A percentile compares a stretch with the other conserved stretches of the same genome.
Conservation (phyloP, 805 yeast genomes). For the Metschnikowia santaceciliae region DNA sequence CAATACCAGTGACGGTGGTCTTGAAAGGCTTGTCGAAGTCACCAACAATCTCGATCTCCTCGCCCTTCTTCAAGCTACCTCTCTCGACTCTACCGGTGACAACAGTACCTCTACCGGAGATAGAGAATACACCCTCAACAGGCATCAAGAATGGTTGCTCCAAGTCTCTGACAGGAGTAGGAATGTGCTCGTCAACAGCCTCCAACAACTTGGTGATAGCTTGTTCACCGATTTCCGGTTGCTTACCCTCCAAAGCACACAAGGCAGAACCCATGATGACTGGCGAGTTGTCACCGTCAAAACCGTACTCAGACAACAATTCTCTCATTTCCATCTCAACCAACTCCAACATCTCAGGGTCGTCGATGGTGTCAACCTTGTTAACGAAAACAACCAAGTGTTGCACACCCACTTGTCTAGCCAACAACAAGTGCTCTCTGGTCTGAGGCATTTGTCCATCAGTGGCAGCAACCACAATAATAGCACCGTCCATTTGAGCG, state of each 20-base stretch:
- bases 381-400: slow-evolving; percentile 95
- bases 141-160: slow-evolving; percentile 97
- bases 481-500: slow-evolving; percentile 99
- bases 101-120: slow-evolving; percentile 99
- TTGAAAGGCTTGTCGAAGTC: slow-evolving; percentile 79
- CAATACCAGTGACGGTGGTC: slow-evolving; percentile 96
- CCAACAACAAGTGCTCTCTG: slow-evolving; percentile 95
- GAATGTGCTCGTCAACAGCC: slow-evolving; percentile 91
- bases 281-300: slow-evolving; percentile 97
- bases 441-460: slow-evolving; percentile 99
- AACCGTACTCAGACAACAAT: slow-evolving; percentile 82
- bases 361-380: slow-evolving; percentile 97
- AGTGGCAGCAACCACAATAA: slow-evolving; percentile 97
- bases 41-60: slow-evolving; percentile 97
- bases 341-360: slow-evolving; percentile 97
- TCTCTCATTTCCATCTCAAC: slow-evolving; percentile 99
- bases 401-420: slow-evolving; percentile 99
- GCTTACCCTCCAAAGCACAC: slow-evolving; percentile 85
- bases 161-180: slow-evolving; percentile 94
- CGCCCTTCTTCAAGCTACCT: slow-evolving; percentile 96
- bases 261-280: slow-evolving; percentile 98
- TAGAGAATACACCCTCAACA: slow-evolving; percentile 94
- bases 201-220: slow-evolving; percentile 80
- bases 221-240: slow-evolving; percentile 88
- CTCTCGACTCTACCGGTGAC: slow-evolving; percentile 99